phyloP scores from a whole-genome alignment of 148 eudicot genomes.

The Fagopyrum tataricum region DNA sequence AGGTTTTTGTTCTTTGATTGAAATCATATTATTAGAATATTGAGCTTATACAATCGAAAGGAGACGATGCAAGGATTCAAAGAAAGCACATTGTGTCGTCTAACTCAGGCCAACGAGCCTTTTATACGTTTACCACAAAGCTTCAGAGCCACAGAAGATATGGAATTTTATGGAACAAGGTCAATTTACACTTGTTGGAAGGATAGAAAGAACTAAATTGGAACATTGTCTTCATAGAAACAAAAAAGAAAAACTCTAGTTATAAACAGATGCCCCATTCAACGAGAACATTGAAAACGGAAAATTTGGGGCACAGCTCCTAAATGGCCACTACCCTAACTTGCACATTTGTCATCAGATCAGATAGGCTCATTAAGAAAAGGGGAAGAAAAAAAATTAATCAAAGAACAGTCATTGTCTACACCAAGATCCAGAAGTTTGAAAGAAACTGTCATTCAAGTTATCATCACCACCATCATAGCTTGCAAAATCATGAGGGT shows the following conservation, averaged over 20 bases:
- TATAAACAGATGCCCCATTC: slow-evolving; percentile 46
- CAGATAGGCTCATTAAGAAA: slow-evolving; percentile 16
- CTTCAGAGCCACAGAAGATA: not conserved
- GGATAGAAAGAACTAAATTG: slow-evolving; percentile 7
- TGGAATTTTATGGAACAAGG: not conserved
- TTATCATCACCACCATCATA: slow-evolving; percentile 28
- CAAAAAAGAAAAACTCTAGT: not conserved
- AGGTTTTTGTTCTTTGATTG: no score
- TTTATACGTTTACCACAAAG: no score
- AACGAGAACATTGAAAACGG: slow-evolving; percentile 38
- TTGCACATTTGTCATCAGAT: slow-evolving; percentile 9
- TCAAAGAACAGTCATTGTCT: slow-evolving; percentile 13
- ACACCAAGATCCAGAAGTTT: slow-evolving; percentile 12
- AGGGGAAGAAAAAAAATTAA: slow-evolving; percentile 21
- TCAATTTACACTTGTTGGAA: slow-evolving; percentile 4
- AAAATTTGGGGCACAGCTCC: slow-evolving; percentile 37
- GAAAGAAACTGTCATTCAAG: slow-evolving; percentile 13
- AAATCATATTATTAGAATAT: no score
- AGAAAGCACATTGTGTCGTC: no score
- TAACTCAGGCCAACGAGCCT: no score
- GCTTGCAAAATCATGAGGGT: slow-evolving; percentile 33
- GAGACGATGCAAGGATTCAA: no score
- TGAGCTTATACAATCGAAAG: no score
- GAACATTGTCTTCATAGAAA: slow-evolving; percentile 16
- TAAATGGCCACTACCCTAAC: slow-evolving; percentile 18